Conservation (phyloP, 129 eudicot genomes). For the carrot (Daucus carota) region DNA sequence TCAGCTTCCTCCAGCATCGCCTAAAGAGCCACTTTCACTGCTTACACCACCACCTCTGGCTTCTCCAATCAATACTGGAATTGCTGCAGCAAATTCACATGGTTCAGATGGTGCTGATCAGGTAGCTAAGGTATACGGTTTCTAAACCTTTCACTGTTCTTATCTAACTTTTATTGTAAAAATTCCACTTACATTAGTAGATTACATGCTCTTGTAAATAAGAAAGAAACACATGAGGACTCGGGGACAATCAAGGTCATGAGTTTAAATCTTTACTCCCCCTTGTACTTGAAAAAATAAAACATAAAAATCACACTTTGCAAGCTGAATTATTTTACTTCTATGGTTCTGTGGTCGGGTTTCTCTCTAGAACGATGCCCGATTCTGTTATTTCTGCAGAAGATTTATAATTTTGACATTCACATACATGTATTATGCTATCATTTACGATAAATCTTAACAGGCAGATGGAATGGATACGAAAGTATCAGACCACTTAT, state of each 20-base stretch:
- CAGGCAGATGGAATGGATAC: conserved; percentile 41
- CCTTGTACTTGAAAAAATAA: not conserved
- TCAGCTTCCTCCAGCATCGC: not conserved
- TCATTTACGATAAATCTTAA: not conserved
- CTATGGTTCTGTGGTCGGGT: not conserved
- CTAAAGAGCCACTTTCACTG: not conserved
- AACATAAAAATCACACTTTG: not conserved
- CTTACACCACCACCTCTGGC: conserved; percentile 17
- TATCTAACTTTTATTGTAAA: not conserved
- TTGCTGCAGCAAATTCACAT: conserved; percentile 39
- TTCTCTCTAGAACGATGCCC: no score
- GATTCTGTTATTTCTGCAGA: not conserved
- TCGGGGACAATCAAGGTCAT: no score
- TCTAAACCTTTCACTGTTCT: not conserved
- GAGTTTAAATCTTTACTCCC: not conserved
- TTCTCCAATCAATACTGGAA: conserved; percentile 22
- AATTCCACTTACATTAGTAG: not conserved
- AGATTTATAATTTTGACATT: not conserved
- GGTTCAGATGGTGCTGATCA: conserved; percentile 56
- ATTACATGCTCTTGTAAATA: not conserved
- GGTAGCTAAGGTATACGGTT: conserved; percentile 41
- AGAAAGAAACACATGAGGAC: not conserved
- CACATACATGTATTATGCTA: not conserved
- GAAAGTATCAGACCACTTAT: conserved; percentile 35
- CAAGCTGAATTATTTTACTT: not conserved